Evolutionary conservation across 345 rosid species (phyloP).

Genomic region (Arabidopsis thaliana): DNA sequence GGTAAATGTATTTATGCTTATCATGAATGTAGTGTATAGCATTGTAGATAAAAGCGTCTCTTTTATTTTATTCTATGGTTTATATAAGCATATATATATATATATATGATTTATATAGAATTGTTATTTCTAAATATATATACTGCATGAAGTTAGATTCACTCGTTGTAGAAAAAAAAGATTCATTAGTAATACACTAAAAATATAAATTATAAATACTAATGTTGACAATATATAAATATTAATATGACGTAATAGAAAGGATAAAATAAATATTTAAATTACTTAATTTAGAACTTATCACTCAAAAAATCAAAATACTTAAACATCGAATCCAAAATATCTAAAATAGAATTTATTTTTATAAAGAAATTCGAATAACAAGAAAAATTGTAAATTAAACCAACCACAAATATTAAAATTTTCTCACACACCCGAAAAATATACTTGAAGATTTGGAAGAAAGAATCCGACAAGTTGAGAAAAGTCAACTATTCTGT

Average conservation of each 20-base stretch:
- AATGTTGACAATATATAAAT: not conserved
- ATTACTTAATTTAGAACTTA: not conserved
- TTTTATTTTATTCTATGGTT: too few species aligned
- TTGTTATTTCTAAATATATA: too few species aligned
- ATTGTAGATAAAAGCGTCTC: too few species aligned
- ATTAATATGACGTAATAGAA: not conserved
- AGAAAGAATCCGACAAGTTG: conserved; percentile 30
- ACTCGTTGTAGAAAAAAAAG: too few species aligned
- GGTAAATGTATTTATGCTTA: too few species aligned
- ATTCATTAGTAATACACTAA: not conserved
- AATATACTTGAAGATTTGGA: conserved; percentile 19
- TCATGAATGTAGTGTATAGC: too few species aligned
- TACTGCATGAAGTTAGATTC: not conserved
- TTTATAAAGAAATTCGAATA: not conserved
- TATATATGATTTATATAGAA: too few species aligned
- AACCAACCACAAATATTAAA: conserved; percentile 13
- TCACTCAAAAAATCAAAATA: not conserved
- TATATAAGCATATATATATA: too few species aligned
- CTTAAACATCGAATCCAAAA: conserved; percentile 8
- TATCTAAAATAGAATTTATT: conserved; percentile 21
- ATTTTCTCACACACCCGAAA: not conserved
- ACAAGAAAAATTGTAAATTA: not conserved
- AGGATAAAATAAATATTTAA: not conserved
- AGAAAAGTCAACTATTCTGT: conserved; percentile 38
- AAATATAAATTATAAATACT: not conserved